Evolutionary conservation across 2,329 filamentous ascomycete species (phyloP).

Genomic region (Zymoseptoria passerinii): DNA sequence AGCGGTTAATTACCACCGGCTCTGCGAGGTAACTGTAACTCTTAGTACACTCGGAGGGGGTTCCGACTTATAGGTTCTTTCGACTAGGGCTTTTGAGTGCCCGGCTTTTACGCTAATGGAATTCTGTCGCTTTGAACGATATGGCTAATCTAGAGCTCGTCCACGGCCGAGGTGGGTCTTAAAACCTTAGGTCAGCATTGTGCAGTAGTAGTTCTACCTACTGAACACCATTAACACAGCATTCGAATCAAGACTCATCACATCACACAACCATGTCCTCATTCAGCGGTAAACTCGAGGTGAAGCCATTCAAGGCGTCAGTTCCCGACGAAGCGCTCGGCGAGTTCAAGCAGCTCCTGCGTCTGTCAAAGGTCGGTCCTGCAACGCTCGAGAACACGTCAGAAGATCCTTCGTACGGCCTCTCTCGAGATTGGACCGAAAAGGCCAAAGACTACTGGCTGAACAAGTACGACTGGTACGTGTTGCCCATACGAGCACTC

Average conservation of each 20-base stretch:
- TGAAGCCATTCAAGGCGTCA: conserved; percentile 31
- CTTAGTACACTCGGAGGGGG: too few species aligned
- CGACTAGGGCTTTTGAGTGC: too few species aligned
- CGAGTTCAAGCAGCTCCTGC: conserved; percentile 38
- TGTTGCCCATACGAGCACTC: background rate
- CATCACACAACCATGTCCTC: background rate
- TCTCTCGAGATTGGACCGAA: background rate
- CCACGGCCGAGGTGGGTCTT: too few species aligned
- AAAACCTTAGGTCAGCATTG: too few species aligned
- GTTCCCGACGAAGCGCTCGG: conserved; percentile 34
- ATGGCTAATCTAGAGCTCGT: too few species aligned
- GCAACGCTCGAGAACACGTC: background rate
- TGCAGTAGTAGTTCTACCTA: too few species aligned
- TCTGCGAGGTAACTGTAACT: too few species aligned
- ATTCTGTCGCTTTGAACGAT: too few species aligned
- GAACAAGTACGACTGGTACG: background rate
- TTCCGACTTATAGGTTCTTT: too few species aligned
- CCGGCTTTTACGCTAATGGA: too few species aligned
- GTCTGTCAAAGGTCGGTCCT: conserved; percentile 39
- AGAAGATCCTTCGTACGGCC: background rate
- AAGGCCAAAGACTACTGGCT: background rate
- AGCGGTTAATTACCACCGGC: too few species aligned
- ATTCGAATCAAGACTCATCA: background rate
- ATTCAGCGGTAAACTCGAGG: background rate
- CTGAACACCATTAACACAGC: too few species aligned